Evolutionary conservation across 768 basidiomycete genomes (phyloP), one percentile per base, ranked within the genome.

Genomic region (Rhodocollybia butyracea): DNA sequence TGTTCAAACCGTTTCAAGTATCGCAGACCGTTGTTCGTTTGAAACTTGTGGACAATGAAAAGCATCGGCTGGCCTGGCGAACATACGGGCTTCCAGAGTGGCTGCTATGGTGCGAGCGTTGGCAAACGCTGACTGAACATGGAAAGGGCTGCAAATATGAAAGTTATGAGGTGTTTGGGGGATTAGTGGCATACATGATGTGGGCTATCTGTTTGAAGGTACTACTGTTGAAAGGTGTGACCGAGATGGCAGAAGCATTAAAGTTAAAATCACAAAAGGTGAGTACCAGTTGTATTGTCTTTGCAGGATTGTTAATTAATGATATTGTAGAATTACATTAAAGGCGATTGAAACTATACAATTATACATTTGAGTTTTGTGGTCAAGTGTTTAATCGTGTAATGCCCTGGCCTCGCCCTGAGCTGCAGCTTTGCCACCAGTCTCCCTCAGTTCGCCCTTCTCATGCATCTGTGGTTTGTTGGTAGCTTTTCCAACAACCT

Each of bases 391-490:
- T 61, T 60, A 79, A 58, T 80, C 76, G 41, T 76, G 77, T 3
- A 73, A 64, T 2, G 75, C 74, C 11, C 75, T 67, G 11, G 78
- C 73, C 29, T 67, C 63, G 1, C 75, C 76, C 7, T 59, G 64
- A 2, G 62, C 74, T 10, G 79, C 81, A 10, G 68, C 69, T 63
- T 80, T 82, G 0, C 82, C 82, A 6, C 77, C 79, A 0, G 77
- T 64, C 68, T 82, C 77, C 32, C 84, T 75, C 29, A 85, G 63
- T 58, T 79, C 77, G 15, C 84, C 85, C 62, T 72, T 79, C 67
- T 83, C 83, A 48, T 81, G 78, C 66, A 80, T 50, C 6, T 76
- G 82, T 0, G 73, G 65, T 10, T 85, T 82, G 21, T 73, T 52
- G 13, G 69, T 68, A 32, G 70, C 52, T 64, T 85, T 84, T 7